phyloP scores from a whole-genome alignment of 1,284 basidiomycete genomes.

The Farysia itapuensis region DNA sequence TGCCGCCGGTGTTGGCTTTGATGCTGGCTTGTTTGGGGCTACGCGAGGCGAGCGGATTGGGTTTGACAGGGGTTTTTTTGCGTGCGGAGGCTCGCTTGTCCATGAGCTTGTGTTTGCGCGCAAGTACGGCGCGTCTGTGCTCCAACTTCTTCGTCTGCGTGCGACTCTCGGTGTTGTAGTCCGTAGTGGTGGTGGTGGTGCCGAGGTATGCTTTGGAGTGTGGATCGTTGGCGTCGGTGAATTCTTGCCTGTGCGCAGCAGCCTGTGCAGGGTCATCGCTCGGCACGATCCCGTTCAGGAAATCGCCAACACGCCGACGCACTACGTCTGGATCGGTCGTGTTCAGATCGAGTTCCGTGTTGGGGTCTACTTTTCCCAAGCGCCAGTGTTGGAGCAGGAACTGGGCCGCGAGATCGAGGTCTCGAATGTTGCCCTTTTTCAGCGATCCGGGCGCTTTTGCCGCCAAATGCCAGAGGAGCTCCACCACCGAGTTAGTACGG shows the following conservation, averaged over 20 bases:
- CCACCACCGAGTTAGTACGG: constrained; percentile 42
- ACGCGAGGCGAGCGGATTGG: not conserved
- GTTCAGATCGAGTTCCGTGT: constrained; percentile 51
- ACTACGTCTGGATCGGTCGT: constrained; percentile 8
- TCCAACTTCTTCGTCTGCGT: constrained; percentile 19
- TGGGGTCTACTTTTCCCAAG: constrained; percentile 32
- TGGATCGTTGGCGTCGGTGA: not conserved
- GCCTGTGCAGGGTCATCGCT: no score
- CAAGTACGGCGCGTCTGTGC: constrained; percentile 6
- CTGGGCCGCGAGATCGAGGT: constrained; percentile 45
- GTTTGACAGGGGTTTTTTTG: not conserved
- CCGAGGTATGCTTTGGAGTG: not conserved
- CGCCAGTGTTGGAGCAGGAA: constrained; percentile 53
- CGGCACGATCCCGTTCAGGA: no score
- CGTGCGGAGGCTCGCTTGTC: constrained; percentile 16
- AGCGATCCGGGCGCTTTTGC: constrained; percentile 50
- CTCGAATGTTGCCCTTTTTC: constrained; percentile 36
- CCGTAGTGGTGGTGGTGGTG: not conserved
- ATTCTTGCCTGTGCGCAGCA: no score
- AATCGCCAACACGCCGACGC: not conserved
- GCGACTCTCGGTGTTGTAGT: constrained; percentile 2
- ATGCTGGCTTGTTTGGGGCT: no score
- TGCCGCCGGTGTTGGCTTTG: no score
- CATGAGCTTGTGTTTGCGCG: constrained; percentile 15
- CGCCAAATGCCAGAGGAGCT: constrained; percentile 39